Evolutionary conservation across 2,329 filamentous ascomycete species (phyloP), one percentile per base, ranked within the genome.

Genomic region (Macrophomina tecta): DNA sequence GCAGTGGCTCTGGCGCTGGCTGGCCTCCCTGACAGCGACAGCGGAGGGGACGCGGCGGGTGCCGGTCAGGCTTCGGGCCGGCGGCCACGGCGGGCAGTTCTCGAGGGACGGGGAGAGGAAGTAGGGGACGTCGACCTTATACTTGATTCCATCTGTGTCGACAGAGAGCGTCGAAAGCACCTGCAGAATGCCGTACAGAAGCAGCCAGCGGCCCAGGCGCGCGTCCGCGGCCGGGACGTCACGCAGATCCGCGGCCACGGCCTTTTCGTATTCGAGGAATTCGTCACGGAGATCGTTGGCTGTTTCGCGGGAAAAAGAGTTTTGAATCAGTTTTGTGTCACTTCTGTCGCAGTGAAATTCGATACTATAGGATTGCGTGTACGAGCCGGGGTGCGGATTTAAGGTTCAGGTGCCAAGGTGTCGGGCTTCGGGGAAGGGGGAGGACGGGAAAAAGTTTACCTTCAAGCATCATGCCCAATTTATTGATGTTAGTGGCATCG

Each of bases 181-280:
- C 69, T 82, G 80, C 1, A 82, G 69, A 52, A 79, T 74, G 42
- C 75, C 78, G 66, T 82, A 81, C 32, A 82, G 70, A 7, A 82
- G 76, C 28, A 82, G 72, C 80, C 80, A 82, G 14, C 79, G 77
- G 18, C 80, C 80, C 36, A 81, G 75, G 18, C 80, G 79, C 42
- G 79, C 79, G 69, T 81, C 78, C 23, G 76, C 75, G 2, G 79
- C 78, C 0, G 78, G 74, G 30, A 79, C 75, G 3, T 79, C 78
- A 1, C 77, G 74, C 18, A 79, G 70, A 36, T 76, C 72, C 1
- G 65, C 16, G 3, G 76, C 72, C 7, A 42, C 68, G 2, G 70
- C 73, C 48, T 80, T 76, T 67, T 82, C 80, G 72, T 80, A 81
- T 23, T 74, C 72, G 38, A 77, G 73, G 64, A 81, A 80, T n/a